A percentile compares a stretch with the other conserved stretches of the same genome.
Conservation (phyloP, 257 asterid species). For the Salvia miltiorrhiza region DNA sequence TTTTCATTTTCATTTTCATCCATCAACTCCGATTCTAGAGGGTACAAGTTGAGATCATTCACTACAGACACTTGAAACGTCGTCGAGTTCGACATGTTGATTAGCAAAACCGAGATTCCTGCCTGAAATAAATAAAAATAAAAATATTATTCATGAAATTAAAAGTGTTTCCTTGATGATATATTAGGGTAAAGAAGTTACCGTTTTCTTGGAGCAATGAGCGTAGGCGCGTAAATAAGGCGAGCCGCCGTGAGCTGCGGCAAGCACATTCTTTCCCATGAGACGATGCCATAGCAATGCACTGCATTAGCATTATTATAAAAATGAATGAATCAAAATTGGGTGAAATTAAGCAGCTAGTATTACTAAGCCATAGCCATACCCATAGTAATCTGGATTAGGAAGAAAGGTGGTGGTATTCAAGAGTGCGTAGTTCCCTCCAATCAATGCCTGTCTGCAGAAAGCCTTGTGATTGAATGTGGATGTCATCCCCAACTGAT, state of each 20-base stretch:
- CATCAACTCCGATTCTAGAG: background rate
- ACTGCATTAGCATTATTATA: no score
- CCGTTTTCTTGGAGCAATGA: slow-evolving; percentile 67
- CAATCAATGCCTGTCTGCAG: slow-evolving; percentile 79
- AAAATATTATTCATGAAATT: background rate
- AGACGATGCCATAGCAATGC: slow-evolving; percentile 77
- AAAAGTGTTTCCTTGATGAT: background rate
- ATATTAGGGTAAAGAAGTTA: background rate
- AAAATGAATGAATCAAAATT: no score
- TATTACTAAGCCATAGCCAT: no score
- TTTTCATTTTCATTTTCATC: no score
- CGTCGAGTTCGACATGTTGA: slow-evolving; percentile 78
- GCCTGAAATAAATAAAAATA: slow-evolving; percentile 26
- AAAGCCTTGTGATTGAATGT: slow-evolving; percentile 65
- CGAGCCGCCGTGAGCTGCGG: slow-evolving; percentile 48
- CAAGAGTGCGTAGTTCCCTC: slow-evolving; percentile 80
- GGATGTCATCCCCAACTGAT: slow-evolving; percentile 86
- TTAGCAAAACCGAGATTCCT: slow-evolving; percentile 50
- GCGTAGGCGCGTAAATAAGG: slow-evolving; percentile 62
- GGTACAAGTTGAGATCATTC: slow-evolving; percentile 32
- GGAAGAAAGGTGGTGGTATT: slow-evolving; percentile 67
- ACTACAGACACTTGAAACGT: slow-evolving; percentile 37
- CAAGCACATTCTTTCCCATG: slow-evolving; percentile 71
- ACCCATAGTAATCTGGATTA: slow-evolving; percentile 88
- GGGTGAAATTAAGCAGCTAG: no score